Evolutionary conservation across 2,329 filamentous ascomycete genomes (phyloP), one percentile per base, ranked within the genome.

Genomic region (Dactylellina sp.): DNA sequence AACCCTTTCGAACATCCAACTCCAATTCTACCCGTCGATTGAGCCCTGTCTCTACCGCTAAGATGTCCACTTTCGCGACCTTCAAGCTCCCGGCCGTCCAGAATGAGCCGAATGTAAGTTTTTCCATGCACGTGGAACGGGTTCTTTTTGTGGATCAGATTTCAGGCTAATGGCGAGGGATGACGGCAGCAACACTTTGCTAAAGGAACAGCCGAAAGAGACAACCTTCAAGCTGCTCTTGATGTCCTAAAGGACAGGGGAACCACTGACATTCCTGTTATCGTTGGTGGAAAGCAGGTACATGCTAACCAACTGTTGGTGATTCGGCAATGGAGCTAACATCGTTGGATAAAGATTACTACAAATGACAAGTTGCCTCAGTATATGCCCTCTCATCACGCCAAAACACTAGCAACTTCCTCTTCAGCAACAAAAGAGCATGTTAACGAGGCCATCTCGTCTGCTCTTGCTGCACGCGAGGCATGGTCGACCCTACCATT

Each of bases 21-120:
- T 60, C 55, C 16, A 47, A 40, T 35, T 52, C 56, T 25, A 50
- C 55, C 42, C 70, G 55, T 52, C 61, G 56, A 35, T 64, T 71
- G 52, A 68, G 53, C 55, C 46, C 47, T 56, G 37, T 60, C 12
- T 60, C 55, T 61, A 18, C 61, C 49, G 62, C 61, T 63, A 77
- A 53, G 55, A 80, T 79, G 79, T 79, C 89, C 66, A 90, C 88
- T 6, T 85, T 96, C 76, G 93, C 93, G 55, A 86, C 88, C 75
- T 98, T 97, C 86, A 94, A 92, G 84, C 87, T 93, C 57, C 95
- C 95, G 55, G 89, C 89, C 76, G 88, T 97, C 78, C 84, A 87
- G 80, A 99, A 99, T 81, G 95, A 99, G 84, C 92, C 92, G n/a
- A 99, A 97, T 81, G 93, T 97, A 82, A 81, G 91, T 85, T 35